A percentile compares a stretch with the other conserved stretches of the same genome.
Evolutionary conservation across 140 eudicot genomes (phyloP).

Genomic region (Erigeron philadelphicus): DNA sequence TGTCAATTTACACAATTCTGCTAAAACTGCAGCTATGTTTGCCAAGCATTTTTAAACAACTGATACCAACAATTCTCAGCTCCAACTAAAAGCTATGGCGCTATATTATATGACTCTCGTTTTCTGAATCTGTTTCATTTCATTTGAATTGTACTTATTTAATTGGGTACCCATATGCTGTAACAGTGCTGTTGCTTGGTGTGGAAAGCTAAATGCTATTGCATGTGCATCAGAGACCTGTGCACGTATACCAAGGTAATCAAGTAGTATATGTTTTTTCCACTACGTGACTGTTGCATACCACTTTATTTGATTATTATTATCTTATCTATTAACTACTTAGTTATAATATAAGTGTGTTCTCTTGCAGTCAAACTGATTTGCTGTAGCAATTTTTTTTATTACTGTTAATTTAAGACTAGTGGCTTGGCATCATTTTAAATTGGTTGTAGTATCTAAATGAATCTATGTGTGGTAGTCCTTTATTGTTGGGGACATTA

Average conservation of each 20-base stretch:
- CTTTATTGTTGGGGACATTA: not conserved
- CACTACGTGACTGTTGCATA: not conserved
- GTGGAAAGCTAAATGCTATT: slow-evolving; percentile 93
- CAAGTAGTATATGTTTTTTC: slow-evolving; percentile 1
- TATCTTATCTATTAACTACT: not conserved
- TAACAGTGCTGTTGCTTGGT: slow-evolving; percentile 97
- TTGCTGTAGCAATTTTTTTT: not conserved
- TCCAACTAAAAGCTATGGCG: no score
- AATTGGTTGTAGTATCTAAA: slow-evolving; percentile 5
- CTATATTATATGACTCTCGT: not conserved
- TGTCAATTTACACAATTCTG: no score
- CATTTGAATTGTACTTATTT: slow-evolving; percentile 2
- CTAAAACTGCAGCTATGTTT: no score
- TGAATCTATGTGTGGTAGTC: not conserved
- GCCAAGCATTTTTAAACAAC: no score
- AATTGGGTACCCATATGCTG: slow-evolving; percentile 19
- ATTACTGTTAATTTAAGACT: not conserved
- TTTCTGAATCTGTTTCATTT: not conserved
- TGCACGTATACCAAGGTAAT: slow-evolving; percentile 96
- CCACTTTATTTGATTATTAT: not conserved
- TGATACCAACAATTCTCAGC: no score
- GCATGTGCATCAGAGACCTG: slow-evolving; percentile 99
- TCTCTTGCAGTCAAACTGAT: not conserved
- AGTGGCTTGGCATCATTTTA: not conserved
- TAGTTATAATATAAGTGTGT: not conserved